Evolutionary conservation across 306 rosid genomes (phyloP).

Genomic region (Quercus wislizeni): DNA sequence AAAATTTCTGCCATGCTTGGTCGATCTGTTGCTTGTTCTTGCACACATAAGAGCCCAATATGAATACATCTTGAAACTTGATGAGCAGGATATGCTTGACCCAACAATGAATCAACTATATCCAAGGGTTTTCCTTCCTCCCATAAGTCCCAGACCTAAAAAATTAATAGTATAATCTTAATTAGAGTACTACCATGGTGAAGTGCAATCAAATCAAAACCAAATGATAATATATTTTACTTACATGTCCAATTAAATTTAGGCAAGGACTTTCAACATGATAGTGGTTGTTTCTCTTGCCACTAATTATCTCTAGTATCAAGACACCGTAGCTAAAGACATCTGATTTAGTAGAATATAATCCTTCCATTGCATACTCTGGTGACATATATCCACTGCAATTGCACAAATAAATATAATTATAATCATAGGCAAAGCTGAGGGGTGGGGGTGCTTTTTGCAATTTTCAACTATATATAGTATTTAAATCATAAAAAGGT

Average conservation of each 20-base stretch:
- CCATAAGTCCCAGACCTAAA: slow-evolving; percentile 61
- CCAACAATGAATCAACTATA: slow-evolving; percentile 37
- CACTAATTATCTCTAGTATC: slow-evolving; percentile 30
- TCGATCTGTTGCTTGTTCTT: slow-evolving; percentile 34
- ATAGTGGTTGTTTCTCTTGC: slow-evolving; percentile 33
- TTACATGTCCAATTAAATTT: slow-evolving; percentile 44
- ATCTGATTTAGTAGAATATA: slow-evolving; percentile 35
- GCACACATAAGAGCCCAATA: slow-evolving; percentile 38
- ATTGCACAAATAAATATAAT: neutral
- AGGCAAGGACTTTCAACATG: neutral
- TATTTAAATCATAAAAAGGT: no score
- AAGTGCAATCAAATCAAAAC: neutral
- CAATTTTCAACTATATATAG: no score
- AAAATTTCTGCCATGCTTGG: slow-evolving; percentile 54
- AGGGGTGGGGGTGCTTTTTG: no score
- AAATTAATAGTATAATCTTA: neutral
- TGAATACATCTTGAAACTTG: slow-evolving; percentile 24
- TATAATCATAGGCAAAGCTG: no score
- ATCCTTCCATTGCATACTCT: slow-evolving; percentile 37
- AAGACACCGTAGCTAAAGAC: slow-evolving; percentile 41
- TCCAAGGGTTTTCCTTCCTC: slow-evolving; percentile 37
- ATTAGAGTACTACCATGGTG: neutral
- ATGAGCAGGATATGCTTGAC: neutral
- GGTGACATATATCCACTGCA: slow-evolving; percentile 36
- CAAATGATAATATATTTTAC: slow-evolving; percentile 6